These are phyloP conservation scores for Podospora australis DNA, from an alignment of 495 filamentous ascomycete species.

Conservation along the genomic window DNA sequence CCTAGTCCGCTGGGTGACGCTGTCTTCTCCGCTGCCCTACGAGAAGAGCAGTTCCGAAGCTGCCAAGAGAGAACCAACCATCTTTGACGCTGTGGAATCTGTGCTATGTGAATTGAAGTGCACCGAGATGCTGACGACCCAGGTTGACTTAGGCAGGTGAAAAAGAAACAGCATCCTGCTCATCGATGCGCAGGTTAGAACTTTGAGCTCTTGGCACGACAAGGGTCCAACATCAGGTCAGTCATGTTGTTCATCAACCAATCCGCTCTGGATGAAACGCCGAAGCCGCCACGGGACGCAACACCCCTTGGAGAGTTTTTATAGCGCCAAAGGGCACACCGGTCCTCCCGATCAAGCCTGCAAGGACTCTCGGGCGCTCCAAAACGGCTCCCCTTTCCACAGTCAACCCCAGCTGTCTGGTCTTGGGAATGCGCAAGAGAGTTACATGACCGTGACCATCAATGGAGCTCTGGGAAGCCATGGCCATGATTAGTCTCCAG, in stretches of 20 bases:
- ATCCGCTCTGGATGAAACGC: constrained; percentile 19
- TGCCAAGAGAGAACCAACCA: not conserved
- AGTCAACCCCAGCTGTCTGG: no score
- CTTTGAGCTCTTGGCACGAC: constrained; percentile 26
- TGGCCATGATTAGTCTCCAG: no score
- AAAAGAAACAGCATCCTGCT: constrained; percentile 5
- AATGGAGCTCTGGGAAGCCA: no score
- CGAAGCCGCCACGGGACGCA: constrained; percentile 13
- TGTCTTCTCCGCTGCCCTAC: not conserved
- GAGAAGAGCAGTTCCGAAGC: not conserved
- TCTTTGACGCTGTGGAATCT: no score
- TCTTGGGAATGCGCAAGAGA: no score
- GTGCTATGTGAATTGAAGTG: constrained; percentile 1
- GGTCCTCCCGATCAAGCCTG: no score
- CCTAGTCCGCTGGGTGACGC: no score
- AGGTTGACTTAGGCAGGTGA: constrained; percentile 10
- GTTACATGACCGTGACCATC: no score
- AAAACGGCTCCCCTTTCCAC: no score
- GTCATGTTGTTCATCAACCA: constrained; percentile 15
- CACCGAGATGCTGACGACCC: constrained; percentile 14
- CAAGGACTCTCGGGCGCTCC: no score
- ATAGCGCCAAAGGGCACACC: no score
- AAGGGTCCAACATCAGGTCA: constrained; percentile 23
- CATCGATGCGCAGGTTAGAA: constrained; percentile 19
- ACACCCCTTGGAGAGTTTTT: not conserved